A percentile compares a stretch with the other conserved stretches of the same genome.
Conservation (phyloP, 73 alveolate species). For the Paramecium biaurelia region DNA sequence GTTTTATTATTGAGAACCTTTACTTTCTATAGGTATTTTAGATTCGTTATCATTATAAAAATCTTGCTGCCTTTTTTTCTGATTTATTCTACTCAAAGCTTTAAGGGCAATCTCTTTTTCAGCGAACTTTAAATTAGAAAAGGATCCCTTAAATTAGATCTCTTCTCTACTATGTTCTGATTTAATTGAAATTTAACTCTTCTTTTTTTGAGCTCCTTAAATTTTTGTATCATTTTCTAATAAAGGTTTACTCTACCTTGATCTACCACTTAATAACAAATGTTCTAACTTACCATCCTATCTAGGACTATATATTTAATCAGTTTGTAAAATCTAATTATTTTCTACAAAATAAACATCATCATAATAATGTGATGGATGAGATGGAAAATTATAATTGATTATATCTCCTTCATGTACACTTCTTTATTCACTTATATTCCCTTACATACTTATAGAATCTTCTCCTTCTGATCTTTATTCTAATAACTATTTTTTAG, state of each 20-base stretch:
- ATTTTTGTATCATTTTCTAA: not conserved
- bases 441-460: not conserved
- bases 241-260: not conserved
- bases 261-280: not conserved
- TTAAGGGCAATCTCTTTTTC: not conserved
- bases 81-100: not conserved
- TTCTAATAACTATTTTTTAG: not conserved
- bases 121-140: not conserved
- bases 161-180: not conserved
- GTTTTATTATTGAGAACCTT: not conserved
- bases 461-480: not conserved
- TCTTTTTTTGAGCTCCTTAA: not conserved
- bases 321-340: not conserved
- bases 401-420: not conserved
- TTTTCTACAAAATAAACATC: not conserved
- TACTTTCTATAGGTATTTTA: not conserved
- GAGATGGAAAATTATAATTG: not conserved
- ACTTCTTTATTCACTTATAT: not conserved
- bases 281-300: not conserved
- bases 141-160: not conserved
- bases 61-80: not conserved
- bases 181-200: not conserved
- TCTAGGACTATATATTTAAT: not conserved
- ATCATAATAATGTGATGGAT: not conserved
- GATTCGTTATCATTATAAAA: not conserved